These are phyloP conservation scores for Pythium aquatile DNA, from an alignment of 352 stramenopile genomes.

Conservation along the genomic window DNA sequence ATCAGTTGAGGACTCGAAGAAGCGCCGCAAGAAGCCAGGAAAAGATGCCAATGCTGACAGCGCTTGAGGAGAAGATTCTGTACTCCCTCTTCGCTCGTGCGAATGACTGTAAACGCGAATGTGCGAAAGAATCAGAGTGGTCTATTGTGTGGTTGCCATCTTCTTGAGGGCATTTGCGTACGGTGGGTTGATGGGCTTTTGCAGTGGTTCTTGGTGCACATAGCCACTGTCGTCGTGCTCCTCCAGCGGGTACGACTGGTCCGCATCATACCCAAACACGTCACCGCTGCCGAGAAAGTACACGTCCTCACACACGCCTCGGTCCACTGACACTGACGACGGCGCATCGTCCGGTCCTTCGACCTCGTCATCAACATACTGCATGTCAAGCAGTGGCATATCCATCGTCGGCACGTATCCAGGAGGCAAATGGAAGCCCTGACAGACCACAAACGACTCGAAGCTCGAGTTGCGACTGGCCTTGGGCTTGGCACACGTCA, in stretches of 20 bases:
- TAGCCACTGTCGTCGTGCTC: slow-evolving; percentile 36
- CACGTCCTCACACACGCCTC: slow-evolving; percentile 56
- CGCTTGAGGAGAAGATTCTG: too few relatives aligned
- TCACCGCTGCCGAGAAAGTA: slow-evolving; percentile 73
- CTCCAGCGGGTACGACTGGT: slow-evolving; percentile 82
- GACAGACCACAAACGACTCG: slow-evolving; percentile 79
- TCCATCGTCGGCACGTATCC: slow-evolving; percentile 65
- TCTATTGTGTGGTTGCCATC: slow-evolving; percentile 22
- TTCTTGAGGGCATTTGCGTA: slow-evolving; percentile 77
- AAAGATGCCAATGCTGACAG: not conserved
- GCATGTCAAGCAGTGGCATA: slow-evolving; percentile 65
- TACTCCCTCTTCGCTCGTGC: too few relatives aligned
- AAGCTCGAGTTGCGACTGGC: slow-evolving; percentile 84
- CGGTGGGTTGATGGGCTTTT: slow-evolving; percentile 87
- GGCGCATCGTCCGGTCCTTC: slow-evolving; percentile 21
- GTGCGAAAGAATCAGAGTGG: not conserved
- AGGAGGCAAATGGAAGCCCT: slow-evolving; percentile 53
- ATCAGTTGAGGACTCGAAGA: slow-evolving; percentile 78
- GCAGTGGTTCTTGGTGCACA: slow-evolving; percentile 71
- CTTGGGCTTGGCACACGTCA: slow-evolving; percentile 85
- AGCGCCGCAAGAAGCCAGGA: slow-evolving; percentile 57
- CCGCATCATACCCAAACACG: slow-evolving; percentile 77
- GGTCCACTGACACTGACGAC: slow-evolving; percentile 36
- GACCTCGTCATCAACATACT: slow-evolving; percentile 51
- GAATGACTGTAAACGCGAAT: too few relatives aligned